Conservation (phyloP, 441 rosid genomes). For the Macaranga tanarius region DNA sequence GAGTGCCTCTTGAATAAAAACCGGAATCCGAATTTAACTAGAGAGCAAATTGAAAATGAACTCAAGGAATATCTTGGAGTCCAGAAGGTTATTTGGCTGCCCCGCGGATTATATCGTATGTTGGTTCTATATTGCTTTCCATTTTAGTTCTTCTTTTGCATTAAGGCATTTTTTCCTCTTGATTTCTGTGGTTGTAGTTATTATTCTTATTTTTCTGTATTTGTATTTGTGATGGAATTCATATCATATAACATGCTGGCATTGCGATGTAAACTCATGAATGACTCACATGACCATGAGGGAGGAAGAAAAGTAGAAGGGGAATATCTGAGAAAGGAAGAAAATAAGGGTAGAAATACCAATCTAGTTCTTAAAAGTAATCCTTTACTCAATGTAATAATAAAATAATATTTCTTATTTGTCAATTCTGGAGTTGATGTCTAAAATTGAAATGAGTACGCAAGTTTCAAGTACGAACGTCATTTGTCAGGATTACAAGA, state of each 20-base stretch:
- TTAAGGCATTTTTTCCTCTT: background rate
- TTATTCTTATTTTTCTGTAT: background rate
- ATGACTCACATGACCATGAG: background rate
- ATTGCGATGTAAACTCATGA: background rate
- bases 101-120: constrained; percentile 73
- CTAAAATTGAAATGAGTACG: background rate
- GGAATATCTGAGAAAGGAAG: background rate
- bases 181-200: background rate
- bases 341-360: background rate
- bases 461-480: background rate
- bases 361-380: background rate
- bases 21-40: constrained; percentile 73
- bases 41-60: constrained; percentile 72
- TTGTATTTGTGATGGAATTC: background rate
- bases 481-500: background rate
- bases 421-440: background rate
- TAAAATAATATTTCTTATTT: too few species aligned
- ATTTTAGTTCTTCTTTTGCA: constrained; percentile 6
- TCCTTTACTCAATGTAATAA: background rate
- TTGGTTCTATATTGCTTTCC: background rate
- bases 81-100: constrained; percentile 73
- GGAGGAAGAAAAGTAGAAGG: background rate
- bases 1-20: constrained; percentile 91
- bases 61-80: constrained; percentile 79
- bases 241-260: background rate